Conservation (phyloP, 2,329 filamentous ascomycete species). For the Fusarium marasasianum region DNA sequence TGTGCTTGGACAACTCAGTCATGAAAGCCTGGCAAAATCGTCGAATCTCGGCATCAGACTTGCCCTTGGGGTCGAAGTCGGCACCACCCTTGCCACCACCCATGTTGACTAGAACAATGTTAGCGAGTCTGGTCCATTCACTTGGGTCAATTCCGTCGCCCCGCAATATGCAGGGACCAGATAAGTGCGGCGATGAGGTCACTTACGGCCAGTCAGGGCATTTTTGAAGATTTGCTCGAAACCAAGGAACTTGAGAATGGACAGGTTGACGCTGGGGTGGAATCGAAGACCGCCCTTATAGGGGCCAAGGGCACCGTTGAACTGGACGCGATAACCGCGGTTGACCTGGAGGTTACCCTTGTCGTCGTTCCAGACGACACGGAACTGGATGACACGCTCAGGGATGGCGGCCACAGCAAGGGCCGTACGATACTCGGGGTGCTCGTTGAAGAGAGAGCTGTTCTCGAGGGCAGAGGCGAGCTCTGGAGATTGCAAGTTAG, state of each 20-base stretch:
- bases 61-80: conserved; percentile 99
- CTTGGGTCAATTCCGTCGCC: neutral
- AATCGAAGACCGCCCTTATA: conserved; percentile 98
- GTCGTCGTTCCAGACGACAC: conserved; percentile 97
- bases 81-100: conserved; percentile 97
- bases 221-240: conserved; percentile 99
- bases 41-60: conserved; percentile 96
- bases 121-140: conserved; percentile 14
- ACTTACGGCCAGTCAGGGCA: conserved; percentile 91
- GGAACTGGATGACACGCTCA: conserved; percentile 97
- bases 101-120: conserved; percentile 65
- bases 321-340: conserved; percentile 95
- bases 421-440: conserved; percentile 93
- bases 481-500: conserved; percentile 64
- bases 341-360: conserved; percentile 89
- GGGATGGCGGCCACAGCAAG: conserved; percentile 89
- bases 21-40: conserved; percentile 97
- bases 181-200: neutral
- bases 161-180: conserved; percentile 30
- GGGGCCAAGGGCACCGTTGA: conserved; percentile 96
- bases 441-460: conserved; percentile 90
- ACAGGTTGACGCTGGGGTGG: conserved; percentile 86
- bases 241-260: conserved; percentile 93
- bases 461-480: conserved; percentile 94
- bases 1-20: conserved; percentile 94